Evolutionary conservation across 805 yeast species (phyloP).

Genomic region (Nakazawaea ambrosiae): DNA sequence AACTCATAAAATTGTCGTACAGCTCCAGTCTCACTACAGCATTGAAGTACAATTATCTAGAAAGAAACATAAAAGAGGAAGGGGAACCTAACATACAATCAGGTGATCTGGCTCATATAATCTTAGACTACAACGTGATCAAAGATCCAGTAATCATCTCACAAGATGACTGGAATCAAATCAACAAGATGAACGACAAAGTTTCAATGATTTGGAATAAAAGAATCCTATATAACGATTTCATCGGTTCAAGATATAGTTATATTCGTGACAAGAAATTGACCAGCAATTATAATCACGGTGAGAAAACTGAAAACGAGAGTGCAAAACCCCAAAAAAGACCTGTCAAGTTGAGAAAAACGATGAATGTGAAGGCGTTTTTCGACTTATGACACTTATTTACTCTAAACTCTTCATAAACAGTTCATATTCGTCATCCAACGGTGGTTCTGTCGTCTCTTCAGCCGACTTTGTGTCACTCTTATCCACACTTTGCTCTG

Average conservation of each 20-base stretch:
- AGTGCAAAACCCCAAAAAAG: too few relatives aligned
- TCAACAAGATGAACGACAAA: too few relatives aligned
- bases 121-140: not conserved
- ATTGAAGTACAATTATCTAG: conserved; percentile 2
- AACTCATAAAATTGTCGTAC: not conserved
- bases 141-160: not conserved
- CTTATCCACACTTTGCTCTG: not conserved
- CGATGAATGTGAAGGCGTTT: not conserved
- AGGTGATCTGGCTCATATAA: not conserved
- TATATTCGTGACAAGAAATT: too few relatives aligned
- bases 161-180: not conserved
- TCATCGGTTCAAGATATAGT: too few relatives aligned
- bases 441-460: not conserved
- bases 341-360: too few relatives aligned
- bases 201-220: too few relatives aligned
- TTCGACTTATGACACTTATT: conserved; percentile 2
- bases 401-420: conserved; percentile 6
- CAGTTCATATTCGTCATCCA: conserved; percentile 8
- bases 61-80: conserved; percentile 2
- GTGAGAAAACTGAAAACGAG: too few relatives aligned
- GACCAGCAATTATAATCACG: too few relatives aligned
- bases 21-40: conserved; percentile 1
- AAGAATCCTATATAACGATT: too few relatives aligned
- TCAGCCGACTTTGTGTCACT: too few relatives aligned
- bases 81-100: too few relatives aligned